phyloP scores from a whole-genome alignment of 1,139 yeast genomes.

The Magnusiomyces clavatus region DNA sequence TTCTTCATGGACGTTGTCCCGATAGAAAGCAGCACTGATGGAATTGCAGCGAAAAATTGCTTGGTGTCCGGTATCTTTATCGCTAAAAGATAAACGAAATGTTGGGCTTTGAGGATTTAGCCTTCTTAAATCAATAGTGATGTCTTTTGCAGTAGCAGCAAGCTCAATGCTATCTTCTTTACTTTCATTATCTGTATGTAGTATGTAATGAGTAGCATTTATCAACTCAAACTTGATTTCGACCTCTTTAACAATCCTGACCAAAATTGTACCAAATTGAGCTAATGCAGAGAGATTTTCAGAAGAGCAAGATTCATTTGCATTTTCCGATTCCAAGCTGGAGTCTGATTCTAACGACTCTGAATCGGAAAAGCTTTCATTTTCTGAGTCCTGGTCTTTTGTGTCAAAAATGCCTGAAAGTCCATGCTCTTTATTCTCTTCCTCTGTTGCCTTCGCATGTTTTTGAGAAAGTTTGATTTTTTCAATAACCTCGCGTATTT shows the following conservation, averaged over 20 bases:
- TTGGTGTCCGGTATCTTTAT: slow-evolving; percentile 35
- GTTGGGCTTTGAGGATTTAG: slow-evolving; percentile 35
- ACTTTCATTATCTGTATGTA: neutral
- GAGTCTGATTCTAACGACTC: too few relatives aligned
- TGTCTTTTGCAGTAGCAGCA: slow-evolving; percentile 30
- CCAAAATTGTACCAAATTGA: slow-evolving; percentile 24
- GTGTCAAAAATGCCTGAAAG: neutral
- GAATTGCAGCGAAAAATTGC: slow-evolving; percentile 34
- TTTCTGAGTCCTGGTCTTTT: neutral
- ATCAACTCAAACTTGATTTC: slow-evolving; percentile 28
- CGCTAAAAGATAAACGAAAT: slow-evolving; percentile 32
- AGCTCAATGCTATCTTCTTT: slow-evolving; percentile 13
- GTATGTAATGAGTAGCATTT: slow-evolving; percentile 24
- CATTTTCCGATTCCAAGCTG: neutral
- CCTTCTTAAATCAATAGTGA: slow-evolving; percentile 33
- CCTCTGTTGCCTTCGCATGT: neutral
- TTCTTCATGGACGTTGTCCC: slow-evolving; percentile 30
- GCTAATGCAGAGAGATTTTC: slow-evolving; percentile 16
- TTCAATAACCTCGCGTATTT: slow-evolving; percentile 14
- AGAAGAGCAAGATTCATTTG: neutral
- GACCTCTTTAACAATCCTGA: slow-evolving; percentile 32
- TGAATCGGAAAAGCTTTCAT: too few relatives aligned
- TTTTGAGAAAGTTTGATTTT: neutral
- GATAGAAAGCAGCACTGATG: slow-evolving; percentile 29
- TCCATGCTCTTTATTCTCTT: neutral